Evolutionary conservation across 768 basidiomycete genomes (phyloP), one percentile per base, ranked within the genome.

Genomic region (Lyophyllum semitale): DNA sequence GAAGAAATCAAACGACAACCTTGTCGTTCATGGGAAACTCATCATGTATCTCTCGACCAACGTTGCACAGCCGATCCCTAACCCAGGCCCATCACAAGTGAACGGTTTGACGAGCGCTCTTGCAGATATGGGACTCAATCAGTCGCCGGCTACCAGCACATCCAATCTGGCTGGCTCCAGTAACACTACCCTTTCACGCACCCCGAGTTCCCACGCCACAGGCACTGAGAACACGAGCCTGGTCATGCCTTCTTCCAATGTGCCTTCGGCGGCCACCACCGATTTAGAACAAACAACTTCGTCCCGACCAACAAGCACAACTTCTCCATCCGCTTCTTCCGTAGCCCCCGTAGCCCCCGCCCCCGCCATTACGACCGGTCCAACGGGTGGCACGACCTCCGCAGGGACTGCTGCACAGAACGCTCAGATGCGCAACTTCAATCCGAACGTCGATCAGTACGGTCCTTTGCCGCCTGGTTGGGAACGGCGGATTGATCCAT

Each of bases 1-100:
- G 64, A 97, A 98, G 78, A 96, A 96, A 73, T 98, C 95, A n/a
- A 97, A 96, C 64, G 97, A 99, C 72, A 95, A 97, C 68, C 84
- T 97, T 25, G 91, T 95, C 45, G 97, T 99, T 3, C 95, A 98
- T 66, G 97, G 97, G 44, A 98, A 98, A 74, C 84, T 99, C 61
- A 95, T 98, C 70, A 84, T 98, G 61, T 95, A 96, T 73, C 82
- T 99, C 33, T 95, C 94, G 17, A 98, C 97, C 46, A 95, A 98
- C 67, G 79, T 92, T 67, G 82, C 75, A 54, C 85, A 88, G 61
- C 92, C 94, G 32, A 93, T 95, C 63, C 78, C 83, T 62, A 95
- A 93, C 69, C 87, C 92, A 29, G 88, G 91, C 3, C 90, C 90
- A 8, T 85, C 91, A 1, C 84, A 89, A 66, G 79, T 84, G 1